These are phyloP conservation scores for Lentinula guzmanii DNA, from an alignment of 768 basidiomycete genomes.

Conservation along the genomic window DNA sequence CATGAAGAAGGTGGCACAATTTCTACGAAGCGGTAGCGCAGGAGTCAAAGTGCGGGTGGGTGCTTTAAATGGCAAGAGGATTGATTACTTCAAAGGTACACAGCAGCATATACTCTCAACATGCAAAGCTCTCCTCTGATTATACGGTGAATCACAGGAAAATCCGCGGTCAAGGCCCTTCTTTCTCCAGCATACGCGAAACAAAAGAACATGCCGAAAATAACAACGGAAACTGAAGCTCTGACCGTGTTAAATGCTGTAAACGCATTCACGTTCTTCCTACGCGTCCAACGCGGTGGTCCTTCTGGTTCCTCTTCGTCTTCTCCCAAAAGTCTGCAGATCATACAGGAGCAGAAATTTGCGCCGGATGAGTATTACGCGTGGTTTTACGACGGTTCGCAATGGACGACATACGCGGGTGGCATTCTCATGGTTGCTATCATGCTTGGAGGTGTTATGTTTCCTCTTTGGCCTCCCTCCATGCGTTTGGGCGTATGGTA, in stretches of 20 bases:
- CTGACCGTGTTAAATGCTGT: conserved; percentile 56
- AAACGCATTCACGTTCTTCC: conserved; percentile 86
- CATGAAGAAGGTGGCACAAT: conserved; percentile 77
- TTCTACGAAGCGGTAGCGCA: conserved; percentile 77
- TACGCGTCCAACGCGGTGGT: conserved; percentile 79
- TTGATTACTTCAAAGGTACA: conserved; percentile 98
- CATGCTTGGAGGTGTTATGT: conserved; percentile 97
- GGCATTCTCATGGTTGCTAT: conserved; percentile 87
- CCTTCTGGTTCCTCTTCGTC: conserved; percentile 57
- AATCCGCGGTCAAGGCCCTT: conserved; percentile 87
- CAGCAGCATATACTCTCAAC: background rate
- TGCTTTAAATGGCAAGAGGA: conserved; percentile 86
- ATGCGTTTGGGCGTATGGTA: conserved; percentile 96
- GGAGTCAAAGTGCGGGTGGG: conserved; percentile 89
- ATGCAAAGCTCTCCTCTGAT: background rate
- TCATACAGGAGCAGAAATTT: conserved; percentile 80
- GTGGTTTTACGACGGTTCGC: conserved; percentile 95
- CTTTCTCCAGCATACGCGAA: conserved; percentile 91
- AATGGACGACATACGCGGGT: conserved; percentile 89
- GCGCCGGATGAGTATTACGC: conserved; percentile 81
- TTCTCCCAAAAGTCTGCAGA: conserved; percentile 74
- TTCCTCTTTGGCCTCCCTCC: conserved; percentile 94
- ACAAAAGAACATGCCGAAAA: conserved; percentile 69
- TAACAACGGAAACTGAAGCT: conserved; percentile 76
- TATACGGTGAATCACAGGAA: conserved; percentile 48